Evolutionary conservation across 805 yeast species (phyloP), one percentile per base, ranked within the genome.

Genomic region (Candida ficus): DNA sequence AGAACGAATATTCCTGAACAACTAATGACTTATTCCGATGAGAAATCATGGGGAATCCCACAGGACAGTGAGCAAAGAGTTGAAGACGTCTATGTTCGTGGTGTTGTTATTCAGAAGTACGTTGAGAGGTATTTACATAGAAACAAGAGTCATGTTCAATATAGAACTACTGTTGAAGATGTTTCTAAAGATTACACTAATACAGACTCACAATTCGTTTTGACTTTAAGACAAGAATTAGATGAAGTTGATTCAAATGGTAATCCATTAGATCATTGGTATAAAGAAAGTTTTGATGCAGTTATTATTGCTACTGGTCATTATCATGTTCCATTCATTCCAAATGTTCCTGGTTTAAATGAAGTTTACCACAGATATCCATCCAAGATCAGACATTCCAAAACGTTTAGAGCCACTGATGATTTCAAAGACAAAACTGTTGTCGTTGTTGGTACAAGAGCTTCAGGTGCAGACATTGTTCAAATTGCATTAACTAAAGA

Each of bases 391-490:
- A 49, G 49, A 28, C 64, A 61, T 37, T 63, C 83, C 8, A 74
- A 73, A 47, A 54, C 64, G 19, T 80, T 61, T 53, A 62, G 75
- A 38, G 53, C 52, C 14, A 62, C 72, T 1, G 65, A 61, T 4
- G 39, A 39, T 9, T 63, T 54, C 41, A 39, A 42, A 17, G 50
- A 46, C 31, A 44, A 57, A 39, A 62, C 50, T 11, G 71, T 77
- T 4, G 56, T 83, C 33, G 68, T 83, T 4, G 68, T 83, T n/a
- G 91, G 90, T 0, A 76, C 76, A 45, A 74, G 78, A 10, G 77
- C 87, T 5, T 76, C 85, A 31, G 93, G 86, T n/a, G 68, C 73
- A 16, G 93, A 84, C 52, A 52, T 63, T 79, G 41, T 70, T 1
- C 54, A 56, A 34, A 57, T 44, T 6, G 39, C 43, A 4, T 17